A percentile compares a stretch with the other conserved stretches of the same genome.
phyloP scores from a whole-genome alignment of 192 early-diverging fungal species.

The Coemansia sp. region DNA sequence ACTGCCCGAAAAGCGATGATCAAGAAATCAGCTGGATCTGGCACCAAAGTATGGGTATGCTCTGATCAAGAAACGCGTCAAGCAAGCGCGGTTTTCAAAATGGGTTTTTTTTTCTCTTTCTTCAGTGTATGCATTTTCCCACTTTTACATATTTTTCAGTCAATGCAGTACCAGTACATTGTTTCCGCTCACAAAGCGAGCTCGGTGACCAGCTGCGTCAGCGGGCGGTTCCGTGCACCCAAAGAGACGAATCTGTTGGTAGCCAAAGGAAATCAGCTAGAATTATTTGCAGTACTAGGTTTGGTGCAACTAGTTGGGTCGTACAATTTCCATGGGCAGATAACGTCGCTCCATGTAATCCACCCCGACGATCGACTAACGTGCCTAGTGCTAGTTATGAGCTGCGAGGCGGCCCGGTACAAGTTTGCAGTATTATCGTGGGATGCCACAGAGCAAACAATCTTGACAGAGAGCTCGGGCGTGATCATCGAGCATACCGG shows the following conservation, averaged over 20 bases:
- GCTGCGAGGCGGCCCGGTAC: slow-evolving; percentile 55
- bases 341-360: slow-evolving; percentile 54
- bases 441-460: slow-evolving; percentile 41
- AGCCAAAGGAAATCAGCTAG: slow-evolving; percentile 56
- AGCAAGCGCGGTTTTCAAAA: too few species aligned
- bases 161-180: slow-evolving; percentile 68
- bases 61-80: neutral
- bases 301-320: slow-evolving; percentile 58
- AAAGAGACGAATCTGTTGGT: slow-evolving; percentile 70
- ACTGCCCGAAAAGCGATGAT: neutral
- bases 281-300: slow-evolving; percentile 43
- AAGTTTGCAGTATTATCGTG: slow-evolving; percentile 73
- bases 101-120: neutral
- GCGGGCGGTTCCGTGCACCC: slow-evolving; percentile 64
- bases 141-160: neutral
- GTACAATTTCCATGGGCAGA: slow-evolving; percentile 67
- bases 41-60: neutral
- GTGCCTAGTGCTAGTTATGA: slow-evolving; percentile 61
- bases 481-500: slow-evolving; percentile 60
- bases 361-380: slow-evolving; percentile 47
- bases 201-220: slow-evolving; percentile 63
- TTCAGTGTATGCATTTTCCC: neutral
- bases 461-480: slow-evolving; percentile 68
- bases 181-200: slow-evolving; percentile 79
- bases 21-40: neutral